Evolutionary conservation across 2,329 filamentous ascomycete genomes (phyloP).

Genomic region (Trichoderma sp.): DNA sequence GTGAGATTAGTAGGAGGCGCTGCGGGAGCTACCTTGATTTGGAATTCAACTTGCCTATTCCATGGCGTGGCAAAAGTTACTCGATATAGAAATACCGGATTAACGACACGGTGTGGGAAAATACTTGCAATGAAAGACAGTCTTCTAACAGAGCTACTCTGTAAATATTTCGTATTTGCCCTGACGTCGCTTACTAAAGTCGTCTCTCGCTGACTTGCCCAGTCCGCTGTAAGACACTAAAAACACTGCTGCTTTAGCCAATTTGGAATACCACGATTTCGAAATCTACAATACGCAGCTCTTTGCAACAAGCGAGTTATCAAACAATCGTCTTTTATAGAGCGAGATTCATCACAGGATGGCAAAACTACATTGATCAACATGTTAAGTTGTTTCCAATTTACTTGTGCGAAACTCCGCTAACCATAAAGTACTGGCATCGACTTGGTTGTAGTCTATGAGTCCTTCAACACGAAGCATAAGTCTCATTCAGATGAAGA

Average conservation of each 20-base stretch:
- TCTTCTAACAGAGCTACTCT: background rate
- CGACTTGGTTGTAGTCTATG: background rate
- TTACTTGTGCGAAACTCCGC: background rate
- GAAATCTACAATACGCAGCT: background rate
- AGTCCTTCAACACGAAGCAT: constrained; percentile 1
- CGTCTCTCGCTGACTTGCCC: background rate
- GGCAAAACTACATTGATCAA: background rate
- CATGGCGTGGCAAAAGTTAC: background rate
- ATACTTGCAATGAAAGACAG: no score
- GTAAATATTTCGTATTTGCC: background rate
- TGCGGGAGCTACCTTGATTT: background rate
- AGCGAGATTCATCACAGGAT: no score
- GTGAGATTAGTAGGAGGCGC: background rate
- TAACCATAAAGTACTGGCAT: background rate
- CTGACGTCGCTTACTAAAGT: background rate
- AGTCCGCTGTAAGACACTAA: background rate
- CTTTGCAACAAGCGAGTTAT: background rate
- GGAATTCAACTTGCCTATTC: background rate
- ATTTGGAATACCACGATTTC: background rate
- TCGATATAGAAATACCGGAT: background rate
- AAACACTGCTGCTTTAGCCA: background rate
- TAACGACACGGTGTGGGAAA: background rate
- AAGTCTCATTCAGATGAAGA: constrained; percentile 5
- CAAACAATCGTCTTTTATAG: background rate
- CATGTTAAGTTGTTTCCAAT: background rate